phyloP scores from a whole-genome alignment of 352 stramenopile species.

The Phytophthora niederhauseri region DNA sequence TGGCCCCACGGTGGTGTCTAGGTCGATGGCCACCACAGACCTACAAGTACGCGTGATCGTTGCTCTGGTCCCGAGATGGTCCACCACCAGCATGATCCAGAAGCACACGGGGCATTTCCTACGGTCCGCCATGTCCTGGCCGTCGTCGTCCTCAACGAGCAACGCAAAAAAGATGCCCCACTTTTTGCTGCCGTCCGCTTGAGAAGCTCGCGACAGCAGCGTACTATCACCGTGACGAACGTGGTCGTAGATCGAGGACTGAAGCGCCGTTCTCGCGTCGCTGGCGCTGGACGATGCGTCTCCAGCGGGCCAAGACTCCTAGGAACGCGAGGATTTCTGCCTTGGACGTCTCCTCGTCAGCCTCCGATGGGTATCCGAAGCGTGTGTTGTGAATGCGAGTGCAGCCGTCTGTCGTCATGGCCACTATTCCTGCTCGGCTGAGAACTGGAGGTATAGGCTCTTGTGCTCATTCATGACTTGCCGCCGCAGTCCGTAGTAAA shows the following conservation, averaged over 20 bases:
- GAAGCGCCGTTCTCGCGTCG: not conserved
- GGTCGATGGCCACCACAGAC: not conserved
- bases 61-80: constrained; percentile 49
- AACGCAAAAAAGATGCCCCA: constrained; percentile 57
- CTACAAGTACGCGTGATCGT: constrained; percentile 27
- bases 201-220: constrained; percentile 49
- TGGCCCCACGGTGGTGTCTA: too few species aligned
- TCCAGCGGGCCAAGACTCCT: constrained; percentile 42
- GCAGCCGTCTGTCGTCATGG: constrained; percentile 38
- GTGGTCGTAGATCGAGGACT: constrained; percentile 53
- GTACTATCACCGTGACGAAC: constrained; percentile 30
- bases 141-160: constrained; percentile 55
- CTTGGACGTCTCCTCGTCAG: constrained; percentile 11
- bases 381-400: constrained; percentile 10
- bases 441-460: constrained; percentile 50
- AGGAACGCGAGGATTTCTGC: constrained; percentile 46
- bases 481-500: constrained; percentile 23
- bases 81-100: constrained; percentile 59
- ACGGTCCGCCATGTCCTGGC: too few species aligned
- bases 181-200: constrained; percentile 45
- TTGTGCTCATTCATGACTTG: constrained; percentile 43
- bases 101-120: constrained; percentile 14
- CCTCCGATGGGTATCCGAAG: constrained; percentile 16
- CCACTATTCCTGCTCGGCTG: constrained; percentile 43
- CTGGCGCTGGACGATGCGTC: not conserved